A percentile compares a stretch with the other conserved stretches of the same genome.
Evolutionary conservation across 1,139 yeast species (phyloP).

Genomic region (Nematodospora anomalae): DNA sequence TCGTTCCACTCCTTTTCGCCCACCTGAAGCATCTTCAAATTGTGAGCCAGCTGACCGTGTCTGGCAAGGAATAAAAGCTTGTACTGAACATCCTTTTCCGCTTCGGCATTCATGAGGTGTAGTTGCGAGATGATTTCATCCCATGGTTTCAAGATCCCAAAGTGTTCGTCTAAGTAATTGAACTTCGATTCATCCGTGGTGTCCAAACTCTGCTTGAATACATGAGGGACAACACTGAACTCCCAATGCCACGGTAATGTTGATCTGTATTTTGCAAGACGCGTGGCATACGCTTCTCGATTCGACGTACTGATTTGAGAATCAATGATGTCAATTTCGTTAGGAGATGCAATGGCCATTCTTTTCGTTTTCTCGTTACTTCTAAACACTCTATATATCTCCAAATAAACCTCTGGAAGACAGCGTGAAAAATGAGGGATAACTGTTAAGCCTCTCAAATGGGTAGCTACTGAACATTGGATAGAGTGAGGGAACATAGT

Average conservation of each 20-base stretch:
- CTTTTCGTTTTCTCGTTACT: no score
- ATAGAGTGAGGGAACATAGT: no score
- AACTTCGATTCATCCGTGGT: conserved; percentile 40
- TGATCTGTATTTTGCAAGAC: conserved; percentile 13
- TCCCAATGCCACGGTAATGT: conserved; percentile 28
- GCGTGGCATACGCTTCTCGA: conserved; percentile 17
- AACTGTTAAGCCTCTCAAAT: no score
- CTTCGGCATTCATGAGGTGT: conserved; percentile 27
- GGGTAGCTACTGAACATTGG: no score
- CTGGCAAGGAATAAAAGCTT: conserved; percentile 45
- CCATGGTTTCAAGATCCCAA: conserved; percentile 41
- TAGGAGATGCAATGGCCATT: conserved; percentile 12
- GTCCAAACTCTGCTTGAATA: conserved; percentile 38
- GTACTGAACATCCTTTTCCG: conserved; percentile 27
- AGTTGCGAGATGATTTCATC: conserved; percentile 26
- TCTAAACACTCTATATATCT: no score
- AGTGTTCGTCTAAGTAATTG: conserved; percentile 40
- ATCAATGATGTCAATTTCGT: conserved; percentile 15
- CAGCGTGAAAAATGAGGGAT: no score
- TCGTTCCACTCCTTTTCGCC: conserved; percentile 47
- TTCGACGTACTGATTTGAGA: conserved; percentile 15
- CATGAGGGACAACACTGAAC: conserved; percentile 37
- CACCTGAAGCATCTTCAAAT: conserved; percentile 42
- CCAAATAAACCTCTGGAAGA: no score
- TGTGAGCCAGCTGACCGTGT: conserved; percentile 50